These are phyloP conservation scores for Saturnispora ahearnii DNA, from an alignment of 805 yeast genomes.

Conservation along the genomic window DNA sequence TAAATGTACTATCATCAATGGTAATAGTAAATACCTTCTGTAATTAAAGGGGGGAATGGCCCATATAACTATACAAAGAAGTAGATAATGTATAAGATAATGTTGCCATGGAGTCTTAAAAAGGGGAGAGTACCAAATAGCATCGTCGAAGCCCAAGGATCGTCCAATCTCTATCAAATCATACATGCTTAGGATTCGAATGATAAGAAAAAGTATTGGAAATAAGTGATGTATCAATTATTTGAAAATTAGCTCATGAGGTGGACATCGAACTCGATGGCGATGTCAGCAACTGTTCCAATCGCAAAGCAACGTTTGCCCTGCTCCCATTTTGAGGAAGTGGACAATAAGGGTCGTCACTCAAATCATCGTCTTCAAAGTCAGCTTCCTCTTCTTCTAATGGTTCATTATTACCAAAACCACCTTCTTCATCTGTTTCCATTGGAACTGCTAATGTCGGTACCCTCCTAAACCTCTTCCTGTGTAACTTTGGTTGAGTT, in stretches of 20 bases:
- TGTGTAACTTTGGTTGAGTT: conserved; percentile 4
- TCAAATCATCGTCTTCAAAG: neutral
- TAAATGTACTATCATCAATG: conserved; percentile 3
- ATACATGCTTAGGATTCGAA: neutral
- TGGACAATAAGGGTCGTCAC: conserved; percentile 2
- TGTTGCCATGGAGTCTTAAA: conserved; percentile 5
- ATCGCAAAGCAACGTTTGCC: neutral
- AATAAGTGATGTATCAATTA: neutral
- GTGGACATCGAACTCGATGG: neutral
- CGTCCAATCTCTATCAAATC: neutral
- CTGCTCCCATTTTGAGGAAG: neutral
- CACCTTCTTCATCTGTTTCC: conserved; percentile 14
- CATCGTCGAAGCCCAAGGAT: neutral
- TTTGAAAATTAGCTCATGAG: neutral
- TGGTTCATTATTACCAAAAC: conserved; percentile 25
- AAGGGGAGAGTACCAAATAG: neutral
- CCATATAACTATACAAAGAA: neutral
- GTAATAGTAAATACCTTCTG: neutral
- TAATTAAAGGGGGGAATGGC: neutral
- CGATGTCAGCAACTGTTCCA: neutral
- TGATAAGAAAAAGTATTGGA: neutral
- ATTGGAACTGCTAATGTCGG: conserved; percentile 11
- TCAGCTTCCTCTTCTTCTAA: conserved; percentile 14
- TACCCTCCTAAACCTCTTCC: conserved; percentile 10
- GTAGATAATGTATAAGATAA: conserved; percentile 1